phyloP scores from a whole-genome alignment of 1,284 basidiomycete species.

The Ceratobasidium sp. region DNA sequence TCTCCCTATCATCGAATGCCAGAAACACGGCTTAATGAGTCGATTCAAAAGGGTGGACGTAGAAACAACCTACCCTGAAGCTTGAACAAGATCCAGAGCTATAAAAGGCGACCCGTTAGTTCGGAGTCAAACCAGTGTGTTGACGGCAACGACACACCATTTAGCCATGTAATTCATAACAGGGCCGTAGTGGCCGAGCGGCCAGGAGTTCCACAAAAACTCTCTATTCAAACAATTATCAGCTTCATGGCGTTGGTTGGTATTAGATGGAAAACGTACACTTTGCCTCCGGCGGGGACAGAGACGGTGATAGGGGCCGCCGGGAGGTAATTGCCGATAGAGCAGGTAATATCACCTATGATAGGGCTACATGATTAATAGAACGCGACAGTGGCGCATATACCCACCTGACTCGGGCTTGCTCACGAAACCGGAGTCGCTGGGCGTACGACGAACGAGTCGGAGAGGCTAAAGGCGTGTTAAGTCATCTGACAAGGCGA shows the following conservation, averaged over 20 bases:
- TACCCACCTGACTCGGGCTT: conserved; percentile 22
- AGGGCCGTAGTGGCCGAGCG: conserved; percentile 45
- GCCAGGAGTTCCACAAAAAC: conserved; percentile 46
- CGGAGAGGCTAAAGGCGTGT: not conserved
- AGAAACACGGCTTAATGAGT: no score
- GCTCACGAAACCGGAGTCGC: conserved; percentile 35
- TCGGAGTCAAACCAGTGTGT: not conserved
- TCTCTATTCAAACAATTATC: not conserved
- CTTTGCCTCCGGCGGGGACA: conserved; percentile 36
- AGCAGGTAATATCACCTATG: conserved; percentile 43
- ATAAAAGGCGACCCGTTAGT: not conserved
- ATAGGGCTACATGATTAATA: no score
- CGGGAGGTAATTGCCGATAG: conserved; percentile 36
- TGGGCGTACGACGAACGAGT: conserved; percentile 34
- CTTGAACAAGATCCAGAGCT: conserved; percentile 42
- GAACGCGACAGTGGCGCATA: not conserved
- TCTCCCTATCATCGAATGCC: conserved; percentile 25
- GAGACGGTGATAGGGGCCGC: conserved; percentile 33
- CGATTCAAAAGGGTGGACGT: no score
- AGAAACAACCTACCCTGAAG: conserved; percentile 21
- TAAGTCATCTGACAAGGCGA: not conserved
- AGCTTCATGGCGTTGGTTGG: not conserved
- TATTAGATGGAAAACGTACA: conserved; percentile 9
- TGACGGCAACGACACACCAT: conserved; percentile 2
- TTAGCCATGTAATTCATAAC: conserved; percentile 45